Base-by-base conservation (phyloP, 208 protist genomes). In the Kentomonas sorsogonicus region DNA sequence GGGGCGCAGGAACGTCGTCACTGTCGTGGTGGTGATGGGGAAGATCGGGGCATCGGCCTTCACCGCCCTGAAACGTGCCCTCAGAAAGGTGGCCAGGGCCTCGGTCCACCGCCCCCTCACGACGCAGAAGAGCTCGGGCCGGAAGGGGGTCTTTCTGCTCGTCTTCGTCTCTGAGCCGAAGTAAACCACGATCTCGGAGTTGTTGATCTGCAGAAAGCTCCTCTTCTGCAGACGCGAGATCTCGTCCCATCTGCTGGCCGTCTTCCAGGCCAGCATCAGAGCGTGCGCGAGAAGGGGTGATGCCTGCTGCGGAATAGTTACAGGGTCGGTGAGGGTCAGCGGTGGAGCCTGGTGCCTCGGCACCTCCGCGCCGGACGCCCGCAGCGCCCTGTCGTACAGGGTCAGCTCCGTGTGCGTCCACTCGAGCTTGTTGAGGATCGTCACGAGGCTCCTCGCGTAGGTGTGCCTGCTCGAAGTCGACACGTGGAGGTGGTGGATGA, bases 211-310 rank as follows among this genome's bases (percentile, higher is more conserved):
- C 3, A 66, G n/a, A 13, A 59, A 13, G 34, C 29, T 66, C 20
- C 9, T 6, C 7, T 16, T 0, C 11, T 11, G 10, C 5, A 59
- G 23, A 0, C 52, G 50, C 26, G 7, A 16, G 9, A 66, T 48
- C 1, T 66, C 60, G 51, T 56, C 31, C 60, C 52, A 66, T 33
- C 60, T 36, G 22, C 51, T 59, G 13, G 50, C 60, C 0, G 60
- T 66, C 34, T 66, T 66, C 60, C 60, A 66, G 18, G 51, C 40
- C 2, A 66, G 51, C 5, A 29, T 10, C 2, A 66, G 33, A 22
- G 38, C 16, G 26, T 30, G 30, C 25, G 23, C 34, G 1, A 34
- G 30, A n/a, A 22, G 7, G 7, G 13, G 33, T 4, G 7, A 2
- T 15, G 9, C 15, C 13, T 30, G 9, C 2, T 16, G 3, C 18